A percentile compares a stretch with the other conserved stretches of the same genome.
Evolutionary conservation across 805 yeast genomes (phyloP).

Genomic region (Saccharomycopsis vini): DNA sequence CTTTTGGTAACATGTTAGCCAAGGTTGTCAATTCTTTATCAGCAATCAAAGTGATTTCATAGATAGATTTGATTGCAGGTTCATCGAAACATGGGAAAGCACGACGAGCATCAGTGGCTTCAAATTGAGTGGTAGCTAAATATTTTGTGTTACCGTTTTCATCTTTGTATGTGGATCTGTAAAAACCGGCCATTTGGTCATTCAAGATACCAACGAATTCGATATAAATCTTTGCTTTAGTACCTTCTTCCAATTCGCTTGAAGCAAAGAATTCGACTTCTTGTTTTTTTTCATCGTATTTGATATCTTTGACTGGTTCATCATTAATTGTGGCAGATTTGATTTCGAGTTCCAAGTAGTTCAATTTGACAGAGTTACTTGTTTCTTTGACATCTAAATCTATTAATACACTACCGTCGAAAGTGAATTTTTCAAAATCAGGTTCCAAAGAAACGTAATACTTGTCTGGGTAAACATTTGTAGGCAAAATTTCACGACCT

Average conservation of each 20-base stretch:
- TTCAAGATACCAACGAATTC: conserved; percentile 56
- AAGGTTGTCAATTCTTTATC: conserved; percentile 47
- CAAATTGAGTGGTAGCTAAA: conserved; percentile 80
- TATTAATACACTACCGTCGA: conserved; percentile 45
- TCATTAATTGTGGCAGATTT: conserved; percentile 35
- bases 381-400: conserved; percentile 44
- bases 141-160: conserved; percentile 55
- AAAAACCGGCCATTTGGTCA: conserved; percentile 78
- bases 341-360: conserved; percentile 57
- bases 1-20: conserved; percentile 60
- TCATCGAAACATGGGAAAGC: conserved; percentile 86
- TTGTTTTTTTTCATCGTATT: conserved; percentile 48
- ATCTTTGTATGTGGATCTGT: conserved; percentile 54
- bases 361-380: conserved; percentile 42
- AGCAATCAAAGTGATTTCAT: conserved; percentile 54
- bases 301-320: conserved; percentile 34
- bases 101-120: conserved; percentile 77
- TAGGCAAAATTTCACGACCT: conserved; percentile 41
- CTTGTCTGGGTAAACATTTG: conserved; percentile 60
- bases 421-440: conserved; percentile 46
- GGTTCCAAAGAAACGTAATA: conserved; percentile 66
- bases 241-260: conserved; percentile 30
- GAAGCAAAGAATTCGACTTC: conserved; percentile 52
- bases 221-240: conserved; percentile 38
- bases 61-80: conserved; percentile 70